Conservation (phyloP, 2,329 filamentous ascomycete species). For the Cucurbitaria berberidis region DNA sequence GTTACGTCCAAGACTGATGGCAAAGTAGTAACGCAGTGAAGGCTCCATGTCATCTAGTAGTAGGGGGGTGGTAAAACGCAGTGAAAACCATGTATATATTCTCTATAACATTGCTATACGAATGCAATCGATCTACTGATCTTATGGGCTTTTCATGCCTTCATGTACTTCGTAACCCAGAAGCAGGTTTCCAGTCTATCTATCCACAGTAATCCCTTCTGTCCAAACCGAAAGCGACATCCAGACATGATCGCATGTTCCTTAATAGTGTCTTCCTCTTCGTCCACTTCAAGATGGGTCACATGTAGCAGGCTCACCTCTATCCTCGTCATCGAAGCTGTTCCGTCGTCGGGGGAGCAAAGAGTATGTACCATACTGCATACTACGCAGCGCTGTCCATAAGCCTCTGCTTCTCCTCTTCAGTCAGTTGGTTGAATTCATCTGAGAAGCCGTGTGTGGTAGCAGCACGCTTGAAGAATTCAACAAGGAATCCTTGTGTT, state of each 20-base stretch:
- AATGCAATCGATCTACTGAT: background rate
- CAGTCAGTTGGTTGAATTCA: conserved; percentile 60
- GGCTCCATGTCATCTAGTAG: background rate
- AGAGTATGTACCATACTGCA: background rate
- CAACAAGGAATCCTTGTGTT: conserved; percentile 80
- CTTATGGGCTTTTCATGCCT: background rate
- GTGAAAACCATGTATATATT: background rate
- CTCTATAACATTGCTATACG: background rate
- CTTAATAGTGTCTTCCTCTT: background rate
- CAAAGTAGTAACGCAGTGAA: too few species aligned
- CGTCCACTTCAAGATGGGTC: background rate
- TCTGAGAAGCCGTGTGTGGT: conserved; percentile 62
- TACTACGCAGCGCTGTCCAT: conserved; percentile 40
- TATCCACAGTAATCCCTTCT: background rate
- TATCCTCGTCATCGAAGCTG: background rate
- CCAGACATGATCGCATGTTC: background rate
- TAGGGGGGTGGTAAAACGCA: background rate
- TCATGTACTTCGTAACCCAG: background rate
- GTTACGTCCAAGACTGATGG: too few species aligned
- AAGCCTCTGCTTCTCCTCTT: conserved; percentile 62
- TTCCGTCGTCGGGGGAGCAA: background rate
- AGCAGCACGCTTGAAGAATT: conserved; percentile 73
- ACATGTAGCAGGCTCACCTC: background rate
- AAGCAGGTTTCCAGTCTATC: background rate
- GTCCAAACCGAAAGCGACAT: background rate